Conservation (phyloP, 2,329 filamentous ascomycete species). For the Fusarium chlamydosporum region DNA sequence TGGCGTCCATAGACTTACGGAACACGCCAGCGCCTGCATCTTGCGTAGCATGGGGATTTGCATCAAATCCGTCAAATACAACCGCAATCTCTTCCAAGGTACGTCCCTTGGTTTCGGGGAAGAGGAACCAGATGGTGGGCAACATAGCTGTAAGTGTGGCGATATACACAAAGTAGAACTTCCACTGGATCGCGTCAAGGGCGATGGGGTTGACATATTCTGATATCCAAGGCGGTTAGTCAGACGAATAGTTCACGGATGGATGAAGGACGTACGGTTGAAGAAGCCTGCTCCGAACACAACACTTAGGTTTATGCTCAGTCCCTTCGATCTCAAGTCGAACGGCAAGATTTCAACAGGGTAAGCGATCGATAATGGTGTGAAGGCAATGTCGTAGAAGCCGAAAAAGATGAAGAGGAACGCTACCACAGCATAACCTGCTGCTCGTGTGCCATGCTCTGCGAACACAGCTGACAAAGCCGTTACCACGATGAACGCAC, state of each 20-base stretch:
- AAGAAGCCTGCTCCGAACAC: constrained; percentile 26
- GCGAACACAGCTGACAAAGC: constrained; percentile 21
- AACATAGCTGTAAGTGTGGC: constrained; percentile 16
- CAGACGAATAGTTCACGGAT: fast-evolving
- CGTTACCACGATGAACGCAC: constrained; percentile 27
- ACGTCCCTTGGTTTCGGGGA: constrained; percentile 36
- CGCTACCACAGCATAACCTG: constrained; percentile 22
- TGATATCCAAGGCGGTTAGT: not conserved
- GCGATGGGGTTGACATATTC: constrained; percentile 40
- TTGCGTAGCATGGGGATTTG: not conserved
- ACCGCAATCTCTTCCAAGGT: constrained; percentile 37
- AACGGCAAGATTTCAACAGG: constrained; percentile 38
- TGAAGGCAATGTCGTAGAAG: constrained; percentile 40
- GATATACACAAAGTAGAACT: constrained; percentile 37
- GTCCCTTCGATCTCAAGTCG: constrained; percentile 26
- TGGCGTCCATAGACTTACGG: constrained; percentile 17
- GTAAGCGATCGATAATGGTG: constrained; percentile 18
- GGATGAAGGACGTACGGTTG: not conserved
- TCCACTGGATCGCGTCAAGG: constrained; percentile 31
- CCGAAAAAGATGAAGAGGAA: constrained; percentile 36
- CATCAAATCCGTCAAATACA: constrained; percentile 22
- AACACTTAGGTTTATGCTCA: constrained; percentile 30
- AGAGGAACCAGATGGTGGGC: constrained; percentile 28
- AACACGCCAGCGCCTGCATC: not conserved
- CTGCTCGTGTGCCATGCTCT: constrained; percentile 4